Conservation (phyloP, 2,329 filamentous ascomycete species). For the Hirsutella minnesotensis region DNA sequence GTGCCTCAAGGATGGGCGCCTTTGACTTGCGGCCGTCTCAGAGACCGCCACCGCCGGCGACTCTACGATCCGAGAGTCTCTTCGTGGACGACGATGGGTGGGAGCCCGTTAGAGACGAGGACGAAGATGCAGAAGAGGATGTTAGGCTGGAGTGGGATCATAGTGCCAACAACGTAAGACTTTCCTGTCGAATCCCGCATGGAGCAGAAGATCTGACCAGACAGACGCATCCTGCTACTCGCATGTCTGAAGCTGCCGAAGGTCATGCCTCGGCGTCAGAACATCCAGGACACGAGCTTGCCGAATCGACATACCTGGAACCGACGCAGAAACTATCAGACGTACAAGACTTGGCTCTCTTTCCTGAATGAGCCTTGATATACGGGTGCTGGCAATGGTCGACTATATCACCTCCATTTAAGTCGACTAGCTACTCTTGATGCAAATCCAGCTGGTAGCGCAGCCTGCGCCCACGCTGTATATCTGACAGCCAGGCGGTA, state of each 20-base stretch:
- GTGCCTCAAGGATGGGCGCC: constrained; percentile 21
- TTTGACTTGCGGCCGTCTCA: constrained; percentile 41
- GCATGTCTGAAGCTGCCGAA: constrained; percentile 27
- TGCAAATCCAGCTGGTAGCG: constrained; percentile 73
- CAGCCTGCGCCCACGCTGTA: constrained; percentile 68
- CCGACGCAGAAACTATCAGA: constrained; percentile 67
- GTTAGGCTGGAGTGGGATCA: constrained; percentile 66
- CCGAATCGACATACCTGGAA: constrained; percentile 34
- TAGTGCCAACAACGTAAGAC: constrained; percentile 48
- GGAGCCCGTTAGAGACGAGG: constrained; percentile 53
- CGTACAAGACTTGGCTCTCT: constrained; percentile 37
- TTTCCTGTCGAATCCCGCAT: constrained; percentile 1
- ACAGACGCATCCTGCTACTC: constrained; percentile 31
- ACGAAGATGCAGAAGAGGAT: constrained; percentile 52
- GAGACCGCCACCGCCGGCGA: constrained; percentile 41
- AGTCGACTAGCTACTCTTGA: constrained; percentile 14
- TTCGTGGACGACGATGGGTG: constrained; percentile 70
- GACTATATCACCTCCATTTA: background rate
- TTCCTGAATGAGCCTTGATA: constrained; percentile 20
- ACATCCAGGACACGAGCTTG: constrained; percentile 8
- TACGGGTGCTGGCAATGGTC: background rate
- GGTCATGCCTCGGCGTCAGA: constrained; percentile 9
- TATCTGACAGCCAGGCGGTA: constrained; percentile 40
- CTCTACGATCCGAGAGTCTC: constrained; percentile 52
- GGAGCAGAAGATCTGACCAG: constrained; percentile 14